Evolutionary conservation across 2,329 filamentous ascomycete species (phyloP), one percentile per base, ranked within the genome.

Genomic region (Penicillium freii): DNA sequence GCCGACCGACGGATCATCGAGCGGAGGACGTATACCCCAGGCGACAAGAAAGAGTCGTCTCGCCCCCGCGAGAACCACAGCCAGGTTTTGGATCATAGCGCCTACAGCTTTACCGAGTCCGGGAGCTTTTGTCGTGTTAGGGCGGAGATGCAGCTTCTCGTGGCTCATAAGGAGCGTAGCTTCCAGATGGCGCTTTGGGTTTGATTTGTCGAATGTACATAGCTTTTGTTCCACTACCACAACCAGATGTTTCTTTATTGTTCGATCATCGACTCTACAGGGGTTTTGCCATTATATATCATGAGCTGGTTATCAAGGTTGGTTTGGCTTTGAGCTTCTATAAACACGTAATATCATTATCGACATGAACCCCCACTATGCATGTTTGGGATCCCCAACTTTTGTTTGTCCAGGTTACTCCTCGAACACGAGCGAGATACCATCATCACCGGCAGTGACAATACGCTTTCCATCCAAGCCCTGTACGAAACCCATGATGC

Each of bases 401-500:
- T 53, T 62, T 53, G 25, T 59, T 34, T 38, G 6, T 39, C 5
- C 17, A 7, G 33, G 0, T 27, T 67, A 73, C 50, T 77, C 75
- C 59, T 77, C 75, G 61, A 80, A 81, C 29, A 81, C 73, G 52
- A 81, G 66, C 5, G 75, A 70, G 54, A 81, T 72, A 9, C 76
- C 75, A 67, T 99, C 94, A 77, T 99, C 94, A 25, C 94, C 94
- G 2, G 92, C 94, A 6, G 94, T 97, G 5, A 96, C 83, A 48
- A 97, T 80, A 63, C 87, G 82, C 73, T 87, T 84, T 0, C 91
- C 91, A 71, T 87, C 82, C 7, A 87, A 87, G 2, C 80, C 81
- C 75, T 97, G 92, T 51, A 96, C 92, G 71, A 97, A 99, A 0
- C 89, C 92, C 65, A 97, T 77, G 9, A 97, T 88, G 52, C 93